These are phyloP conservation scores for Penicillium janthinellum DNA, from an alignment of 2,329 filamentous ascomycete species.

Conservation along the genomic window DNA sequence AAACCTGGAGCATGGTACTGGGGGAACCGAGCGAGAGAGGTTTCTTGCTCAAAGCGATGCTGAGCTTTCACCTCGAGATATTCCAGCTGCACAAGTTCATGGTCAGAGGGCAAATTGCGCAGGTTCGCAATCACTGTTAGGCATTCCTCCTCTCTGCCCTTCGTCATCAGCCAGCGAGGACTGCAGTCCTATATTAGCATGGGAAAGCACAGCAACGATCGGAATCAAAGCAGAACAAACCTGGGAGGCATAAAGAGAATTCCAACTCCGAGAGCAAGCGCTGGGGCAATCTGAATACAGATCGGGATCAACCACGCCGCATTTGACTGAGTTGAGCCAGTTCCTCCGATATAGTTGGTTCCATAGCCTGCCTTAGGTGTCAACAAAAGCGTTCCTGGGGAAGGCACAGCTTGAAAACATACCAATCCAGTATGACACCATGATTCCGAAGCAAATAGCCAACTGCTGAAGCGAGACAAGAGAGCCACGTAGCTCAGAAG, in stretches of 20 bases:
- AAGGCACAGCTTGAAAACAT: neutral
- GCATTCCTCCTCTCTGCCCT: slow-evolving; percentile 68
- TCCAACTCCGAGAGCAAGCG: slow-evolving; percentile 64
- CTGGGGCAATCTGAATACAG: slow-evolving; percentile 69
- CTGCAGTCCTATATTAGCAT: slow-evolving; percentile 45
- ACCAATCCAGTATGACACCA: slow-evolving; percentile 45
- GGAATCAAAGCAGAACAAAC: neutral
- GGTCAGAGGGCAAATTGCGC: slow-evolving; percentile 62
- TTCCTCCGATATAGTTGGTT: slow-evolving; percentile 66
- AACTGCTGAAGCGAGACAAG: slow-evolving; percentile 48
- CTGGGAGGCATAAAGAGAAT: slow-evolving; percentile 68
- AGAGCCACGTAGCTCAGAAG: slow-evolving; percentile 46
- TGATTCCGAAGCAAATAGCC: slow-evolving; percentile 48
- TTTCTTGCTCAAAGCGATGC: slow-evolving; percentile 71
- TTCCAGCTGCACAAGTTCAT: slow-evolving; percentile 72
- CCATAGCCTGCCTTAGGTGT: slow-evolving; percentile 37
- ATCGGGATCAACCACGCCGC: slow-evolving; percentile 75
- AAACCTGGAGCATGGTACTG: slow-evolving; percentile 3
- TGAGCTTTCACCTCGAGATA: slow-evolving; percentile 79
- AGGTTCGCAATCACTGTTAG: slow-evolving; percentile 59
- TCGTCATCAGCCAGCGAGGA: slow-evolving; percentile 73
- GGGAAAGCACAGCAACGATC: neutral
- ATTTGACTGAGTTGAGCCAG: slow-evolving; percentile 59
- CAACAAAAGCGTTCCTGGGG: neutral
- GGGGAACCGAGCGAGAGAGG: slow-evolving; percentile 60